Evolutionary conservation across 2,329 filamentous ascomycete species (phyloP).

Genomic region (Blastomyces gilchristii): DNA sequence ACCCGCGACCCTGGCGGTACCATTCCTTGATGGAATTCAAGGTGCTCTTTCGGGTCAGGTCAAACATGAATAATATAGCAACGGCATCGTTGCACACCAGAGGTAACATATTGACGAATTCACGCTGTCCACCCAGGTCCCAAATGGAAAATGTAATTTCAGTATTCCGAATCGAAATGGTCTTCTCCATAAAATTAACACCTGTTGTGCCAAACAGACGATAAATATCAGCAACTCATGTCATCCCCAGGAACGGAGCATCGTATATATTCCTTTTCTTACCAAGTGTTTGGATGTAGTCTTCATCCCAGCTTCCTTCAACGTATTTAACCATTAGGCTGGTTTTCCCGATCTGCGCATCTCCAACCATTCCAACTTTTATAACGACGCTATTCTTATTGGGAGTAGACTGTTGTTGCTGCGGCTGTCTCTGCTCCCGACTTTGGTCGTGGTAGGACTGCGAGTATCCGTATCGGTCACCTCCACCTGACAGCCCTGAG

Average conservation of each 20-base stretch:
- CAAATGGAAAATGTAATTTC: constrained; percentile 99
- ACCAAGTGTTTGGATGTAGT: constrained; percentile 96
- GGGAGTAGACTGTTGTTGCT: constrained; percentile 28
- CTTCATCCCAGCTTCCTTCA: constrained; percentile 98
- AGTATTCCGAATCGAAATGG: constrained; percentile 96
- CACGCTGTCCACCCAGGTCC: constrained; percentile 94
- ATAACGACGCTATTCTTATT: constrained; percentile 68
- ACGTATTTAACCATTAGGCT: constrained; percentile 99
- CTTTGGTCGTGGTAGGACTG: constrained; percentile 42
- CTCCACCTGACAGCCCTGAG: constrained; percentile 40
- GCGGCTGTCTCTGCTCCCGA: constrained; percentile 23
- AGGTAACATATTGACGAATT: constrained; percentile 99
- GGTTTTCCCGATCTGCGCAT: constrained; percentile 98
- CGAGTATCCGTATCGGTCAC: constrained; percentile 38
- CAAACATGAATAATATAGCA: constrained; percentile 99
- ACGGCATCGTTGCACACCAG: constrained; percentile 99
- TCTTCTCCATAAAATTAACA: constrained; percentile 99
- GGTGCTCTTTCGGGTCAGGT: constrained; percentile 93
- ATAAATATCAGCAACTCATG: background rate
- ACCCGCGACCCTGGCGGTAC: constrained; percentile 94
- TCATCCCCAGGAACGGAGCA: background rate
- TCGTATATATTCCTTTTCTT: constrained; percentile 20
- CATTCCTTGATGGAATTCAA: constrained; percentile 99
- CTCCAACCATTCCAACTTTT: constrained; percentile 98
- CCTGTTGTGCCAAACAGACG: constrained; percentile 38